These are phyloP conservation scores for Quercus variabilis DNA, from an alignment of 306 rosid genomes.

Conservation along the genomic window DNA sequence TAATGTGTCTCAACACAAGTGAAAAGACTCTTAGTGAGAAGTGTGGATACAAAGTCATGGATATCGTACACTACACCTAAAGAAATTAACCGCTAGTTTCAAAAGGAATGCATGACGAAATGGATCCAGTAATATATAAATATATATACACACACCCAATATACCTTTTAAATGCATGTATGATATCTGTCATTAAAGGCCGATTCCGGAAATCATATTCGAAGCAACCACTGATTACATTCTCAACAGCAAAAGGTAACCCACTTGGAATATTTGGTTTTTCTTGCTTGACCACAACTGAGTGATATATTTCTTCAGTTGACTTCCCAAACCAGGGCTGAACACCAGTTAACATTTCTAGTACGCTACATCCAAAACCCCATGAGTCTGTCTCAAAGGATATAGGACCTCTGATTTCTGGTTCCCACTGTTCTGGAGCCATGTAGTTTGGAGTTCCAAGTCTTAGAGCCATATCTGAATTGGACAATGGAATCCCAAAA, in stretches of 20 bases:
- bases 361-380: conserved; percentile 84
- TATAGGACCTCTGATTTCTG: conserved; percentile 84
- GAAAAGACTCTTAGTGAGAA: neutral
- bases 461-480: conserved; percentile 56
- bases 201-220: conserved; percentile 91
- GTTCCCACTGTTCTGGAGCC: conserved; percentile 99
- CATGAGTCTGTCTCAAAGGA: conserved; percentile 90
- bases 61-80: neutral
- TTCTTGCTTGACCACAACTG: conserved; percentile 66
- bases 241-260: conserved; percentile 74
- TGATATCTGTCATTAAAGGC: conserved; percentile 65
- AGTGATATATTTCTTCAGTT: conserved; percentile 48
- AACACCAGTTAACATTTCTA: conserved; percentile 88
- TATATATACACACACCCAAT: neutral
- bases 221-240: conserved; percentile 75
- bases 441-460: conserved; percentile 91
- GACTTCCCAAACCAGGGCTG: conserved; percentile 81
- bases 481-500: conserved; percentile 50
- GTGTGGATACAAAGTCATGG: neutral
- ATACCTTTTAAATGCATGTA: conserved; percentile 67
- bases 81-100: neutral
- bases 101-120: neutral
- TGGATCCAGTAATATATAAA: too few species aligned
- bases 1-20: neutral
- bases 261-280: conserved; percentile 75